Percentiles rank a stretch among this genome's conserved stretches.
phyloP scores from a whole-genome alignment of 2,329 filamentous ascomycete genomes.

The Thelonectria blattea region DNA sequence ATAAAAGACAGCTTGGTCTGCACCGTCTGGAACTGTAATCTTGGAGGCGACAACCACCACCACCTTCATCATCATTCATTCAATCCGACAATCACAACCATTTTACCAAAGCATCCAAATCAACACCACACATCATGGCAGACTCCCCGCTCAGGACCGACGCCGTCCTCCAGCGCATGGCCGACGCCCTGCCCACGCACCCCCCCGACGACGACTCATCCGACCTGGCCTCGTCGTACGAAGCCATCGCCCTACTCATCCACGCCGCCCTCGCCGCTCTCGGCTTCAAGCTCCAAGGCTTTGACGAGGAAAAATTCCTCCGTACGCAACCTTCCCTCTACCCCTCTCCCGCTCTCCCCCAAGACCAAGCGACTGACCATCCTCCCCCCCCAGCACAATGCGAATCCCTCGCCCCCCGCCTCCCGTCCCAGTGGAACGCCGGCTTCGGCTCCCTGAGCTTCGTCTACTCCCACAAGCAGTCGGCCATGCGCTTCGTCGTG shows the following conservation, averaged over 20 bases:
- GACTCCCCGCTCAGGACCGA: conserved; percentile 35
- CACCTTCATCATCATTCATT: not conserved
- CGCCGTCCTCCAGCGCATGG: conserved; percentile 62
- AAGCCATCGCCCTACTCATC: conserved; percentile 81
- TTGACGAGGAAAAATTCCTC: conserved; percentile 81
- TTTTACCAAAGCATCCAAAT: not conserved
- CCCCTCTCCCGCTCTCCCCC: not conserved
- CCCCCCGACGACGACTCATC: conserved; percentile 59
- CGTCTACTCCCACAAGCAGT: conserved; percentile 85
- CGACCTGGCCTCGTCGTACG: conserved; percentile 73
- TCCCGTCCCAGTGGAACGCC: conserved; percentile 83
- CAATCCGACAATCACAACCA: conserved; percentile 2
- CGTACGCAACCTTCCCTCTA: conserved; percentile 55
- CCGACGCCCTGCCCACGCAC: conserved; percentile 64
- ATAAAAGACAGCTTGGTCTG: not conserved
- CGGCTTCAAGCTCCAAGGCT: conserved; percentile 80
- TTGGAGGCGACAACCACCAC: no score
- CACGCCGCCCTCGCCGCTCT: conserved; percentile 84
- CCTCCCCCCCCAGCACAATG: conserved; percentile 48
- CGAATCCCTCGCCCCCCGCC: conserved; percentile 61
- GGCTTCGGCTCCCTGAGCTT: conserved; percentile 76
- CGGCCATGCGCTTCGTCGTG: conserved; percentile 81
- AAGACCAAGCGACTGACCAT: conserved; percentile 6
- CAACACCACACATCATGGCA: conserved; percentile 29
- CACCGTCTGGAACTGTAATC: not conserved